Conservation (phyloP, 2,329 filamentous ascomycete genomes). For the Venturia aucupariae region DNA sequence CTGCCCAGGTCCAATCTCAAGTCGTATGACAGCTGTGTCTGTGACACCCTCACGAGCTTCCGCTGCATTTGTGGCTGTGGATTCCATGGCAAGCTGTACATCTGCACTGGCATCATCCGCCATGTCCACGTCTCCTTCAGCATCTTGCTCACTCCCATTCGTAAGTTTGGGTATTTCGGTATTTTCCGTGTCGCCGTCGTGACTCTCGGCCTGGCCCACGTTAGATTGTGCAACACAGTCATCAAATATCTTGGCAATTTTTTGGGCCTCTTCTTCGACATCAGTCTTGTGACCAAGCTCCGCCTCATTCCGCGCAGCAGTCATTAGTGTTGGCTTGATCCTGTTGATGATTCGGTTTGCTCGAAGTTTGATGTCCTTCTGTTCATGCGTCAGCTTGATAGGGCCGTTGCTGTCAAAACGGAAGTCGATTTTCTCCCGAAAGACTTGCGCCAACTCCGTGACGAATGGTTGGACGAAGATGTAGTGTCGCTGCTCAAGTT, state of each 20-base stretch:
- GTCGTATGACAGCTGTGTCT: constrained; percentile 6
- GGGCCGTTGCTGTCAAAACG: constrained; percentile 5
- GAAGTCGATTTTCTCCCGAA: constrained; percentile 42
- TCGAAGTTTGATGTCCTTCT: constrained; percentile 73
- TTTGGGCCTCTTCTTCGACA: constrained; percentile 55
- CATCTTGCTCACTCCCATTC: constrained; percentile 6
- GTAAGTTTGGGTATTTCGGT: background rate
- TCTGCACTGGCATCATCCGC: constrained; percentile 1
- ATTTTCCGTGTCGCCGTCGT: constrained; percentile 16
- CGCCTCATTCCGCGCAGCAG: constrained; percentile 70
- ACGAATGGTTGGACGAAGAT: constrained; percentile 53
- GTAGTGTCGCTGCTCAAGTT: constrained; percentile 48
- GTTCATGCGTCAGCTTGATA: constrained; percentile 45
- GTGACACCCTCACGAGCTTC: constrained; percentile 4
- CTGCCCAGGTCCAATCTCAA: constrained; percentile 9
- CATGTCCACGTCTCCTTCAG: constrained; percentile 13
- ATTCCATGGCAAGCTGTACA: background rate
- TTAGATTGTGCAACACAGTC: constrained; percentile 35
- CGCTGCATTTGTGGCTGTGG: constrained; percentile 2
- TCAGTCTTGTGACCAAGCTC: constrained; percentile 63
- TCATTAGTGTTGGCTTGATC: constrained; percentile 67
- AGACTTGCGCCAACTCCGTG: constrained; percentile 46
- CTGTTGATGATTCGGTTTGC: constrained; percentile 83
- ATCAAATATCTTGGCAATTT: constrained; percentile 62
- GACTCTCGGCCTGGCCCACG: constrained; percentile 20